Evolutionary conservation across 2,329 filamentous ascomycete species (phyloP).

Genomic region (Zymoseptoria passerinii): DNA sequence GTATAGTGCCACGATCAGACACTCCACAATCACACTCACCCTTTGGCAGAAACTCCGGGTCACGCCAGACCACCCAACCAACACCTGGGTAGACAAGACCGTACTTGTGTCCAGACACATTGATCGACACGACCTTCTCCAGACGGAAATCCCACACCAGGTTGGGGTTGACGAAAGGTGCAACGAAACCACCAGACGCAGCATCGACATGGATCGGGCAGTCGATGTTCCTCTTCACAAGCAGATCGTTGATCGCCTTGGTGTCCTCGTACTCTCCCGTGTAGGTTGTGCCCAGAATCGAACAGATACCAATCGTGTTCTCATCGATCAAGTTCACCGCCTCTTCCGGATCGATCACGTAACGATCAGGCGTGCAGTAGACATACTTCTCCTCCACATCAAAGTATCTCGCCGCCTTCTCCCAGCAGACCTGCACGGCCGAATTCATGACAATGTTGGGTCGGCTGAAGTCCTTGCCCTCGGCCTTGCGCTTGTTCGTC

Average conservation of each 20-base stretch:
- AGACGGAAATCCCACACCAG: slow-evolving; percentile 89
- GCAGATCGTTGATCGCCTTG: slow-evolving; percentile 81
- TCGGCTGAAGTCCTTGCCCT: slow-evolving; percentile 67
- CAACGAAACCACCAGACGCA: slow-evolving; percentile 85
- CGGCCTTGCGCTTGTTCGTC: slow-evolving; percentile 77
- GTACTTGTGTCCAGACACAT: slow-evolving; percentile 87
- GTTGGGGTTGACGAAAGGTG: slow-evolving; percentile 77
- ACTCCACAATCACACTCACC: slow-evolving; percentile 11
- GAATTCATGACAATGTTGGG: slow-evolving; percentile 96
- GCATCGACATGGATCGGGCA: slow-evolving; percentile 90
- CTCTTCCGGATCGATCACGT: slow-evolving; percentile 56
- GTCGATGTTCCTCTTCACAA: slow-evolving; percentile 66
- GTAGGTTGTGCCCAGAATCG: slow-evolving; percentile 86
- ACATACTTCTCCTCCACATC: slow-evolving; percentile 84
- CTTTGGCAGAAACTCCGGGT: slow-evolving; percentile 71
- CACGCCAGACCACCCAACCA: slow-evolving; percentile 87
- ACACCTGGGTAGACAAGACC: slow-evolving; percentile 79
- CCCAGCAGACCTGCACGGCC: slow-evolving; percentile 95
- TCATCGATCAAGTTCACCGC: slow-evolving; percentile 55
- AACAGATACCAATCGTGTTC: slow-evolving; percentile 82
- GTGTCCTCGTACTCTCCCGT: slow-evolving; percentile 94
- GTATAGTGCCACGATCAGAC: neutral
- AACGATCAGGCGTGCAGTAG: slow-evolving; percentile 53
- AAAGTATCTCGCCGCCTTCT: slow-evolving; percentile 55
- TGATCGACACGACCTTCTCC: slow-evolving; percentile 84